Conservation (phyloP, 2,329 filamentous ascomycete genomes). For the Cladosporium sp. region DNA sequence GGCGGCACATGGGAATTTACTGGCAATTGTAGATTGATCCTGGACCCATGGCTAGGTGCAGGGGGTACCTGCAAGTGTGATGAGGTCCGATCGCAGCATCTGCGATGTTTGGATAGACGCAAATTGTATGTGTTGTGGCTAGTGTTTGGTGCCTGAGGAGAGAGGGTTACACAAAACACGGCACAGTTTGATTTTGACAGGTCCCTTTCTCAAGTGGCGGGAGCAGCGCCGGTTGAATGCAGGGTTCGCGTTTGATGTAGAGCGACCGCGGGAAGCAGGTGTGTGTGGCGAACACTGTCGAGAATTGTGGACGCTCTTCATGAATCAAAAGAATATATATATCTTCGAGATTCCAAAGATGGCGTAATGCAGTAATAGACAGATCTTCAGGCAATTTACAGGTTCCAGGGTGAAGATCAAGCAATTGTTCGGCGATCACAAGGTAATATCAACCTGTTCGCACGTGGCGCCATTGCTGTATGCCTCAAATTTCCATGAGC, state of each 20-base stretch:
- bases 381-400: background rate
- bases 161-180: background rate
- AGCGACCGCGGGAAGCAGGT: background rate
- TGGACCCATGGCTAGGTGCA: background rate
- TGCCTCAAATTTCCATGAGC: background rate
- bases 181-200: background rate
- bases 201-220: background rate
- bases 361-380: background rate
- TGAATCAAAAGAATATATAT: background rate
- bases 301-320: background rate
- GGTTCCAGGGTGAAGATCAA: background rate
- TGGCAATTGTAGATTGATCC: background rate
- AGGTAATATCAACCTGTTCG: background rate
- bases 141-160: background rate
- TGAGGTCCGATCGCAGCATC: background rate
- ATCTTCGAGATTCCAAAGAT: background rate
- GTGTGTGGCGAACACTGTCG: background rate
- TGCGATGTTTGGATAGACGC: background rate
- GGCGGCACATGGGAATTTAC: background rate
- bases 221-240: background rate
- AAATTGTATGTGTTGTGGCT: background rate
- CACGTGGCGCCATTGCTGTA: background rate
- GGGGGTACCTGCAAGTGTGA: background rate
- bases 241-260: background rate
- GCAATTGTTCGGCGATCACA: background rate